A percentile compares a stretch with the other conserved stretches of the same genome.
These are phyloP conservation scores for Aaosphaeria arxii DNA, from an alignment of 2,329 filamentous ascomycete genomes.

Conservation along the genomic window DNA sequence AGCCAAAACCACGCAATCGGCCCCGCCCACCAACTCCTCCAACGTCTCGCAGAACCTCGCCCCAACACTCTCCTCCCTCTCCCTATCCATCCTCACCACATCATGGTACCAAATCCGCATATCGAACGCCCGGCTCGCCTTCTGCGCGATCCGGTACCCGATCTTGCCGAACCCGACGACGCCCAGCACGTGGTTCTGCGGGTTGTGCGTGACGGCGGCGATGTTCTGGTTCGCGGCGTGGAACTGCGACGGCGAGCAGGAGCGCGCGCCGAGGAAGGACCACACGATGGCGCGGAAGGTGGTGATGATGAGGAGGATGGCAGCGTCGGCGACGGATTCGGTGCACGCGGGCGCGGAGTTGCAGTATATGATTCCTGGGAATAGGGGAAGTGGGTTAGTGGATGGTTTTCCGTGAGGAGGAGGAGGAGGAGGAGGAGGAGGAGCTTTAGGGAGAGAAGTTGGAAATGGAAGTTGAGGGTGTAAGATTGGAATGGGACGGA, in stretches of 20 bases:
- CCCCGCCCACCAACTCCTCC: constrained; percentile 48
- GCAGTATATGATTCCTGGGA: constrained; percentile 64
- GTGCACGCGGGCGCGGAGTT: constrained; percentile 69
- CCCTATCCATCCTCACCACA: constrained; percentile 46
- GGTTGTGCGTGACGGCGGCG: constrained; percentile 61
- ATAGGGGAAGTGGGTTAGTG: neutral
- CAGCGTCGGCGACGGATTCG: constrained; percentile 71
- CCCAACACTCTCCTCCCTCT: constrained; percentile 47
- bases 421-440: neutral
- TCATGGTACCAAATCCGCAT: constrained; percentile 68
- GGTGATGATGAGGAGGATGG: constrained; percentile 65
- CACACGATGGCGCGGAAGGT: constrained; percentile 68
- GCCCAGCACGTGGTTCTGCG: constrained; percentile 59
- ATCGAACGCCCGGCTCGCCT: constrained; percentile 57
- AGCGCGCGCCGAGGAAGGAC: constrained; percentile 57
- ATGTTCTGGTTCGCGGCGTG: constrained; percentile 58
- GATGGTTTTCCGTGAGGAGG: neutral
- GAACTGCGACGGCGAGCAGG: constrained; percentile 48
- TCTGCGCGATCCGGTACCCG: constrained; percentile 52
- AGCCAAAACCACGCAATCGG: constrained; percentile 63
- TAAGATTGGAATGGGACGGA: neutral
- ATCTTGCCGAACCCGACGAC: constrained; percentile 67
- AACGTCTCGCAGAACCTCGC: constrained; percentile 54
- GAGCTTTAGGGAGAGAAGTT: neutral
- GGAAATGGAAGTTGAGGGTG: neutral